phyloP scores from a whole-genome alignment of 495 filamentous ascomycete species.

The Gamarada debralockiae region DNA sequence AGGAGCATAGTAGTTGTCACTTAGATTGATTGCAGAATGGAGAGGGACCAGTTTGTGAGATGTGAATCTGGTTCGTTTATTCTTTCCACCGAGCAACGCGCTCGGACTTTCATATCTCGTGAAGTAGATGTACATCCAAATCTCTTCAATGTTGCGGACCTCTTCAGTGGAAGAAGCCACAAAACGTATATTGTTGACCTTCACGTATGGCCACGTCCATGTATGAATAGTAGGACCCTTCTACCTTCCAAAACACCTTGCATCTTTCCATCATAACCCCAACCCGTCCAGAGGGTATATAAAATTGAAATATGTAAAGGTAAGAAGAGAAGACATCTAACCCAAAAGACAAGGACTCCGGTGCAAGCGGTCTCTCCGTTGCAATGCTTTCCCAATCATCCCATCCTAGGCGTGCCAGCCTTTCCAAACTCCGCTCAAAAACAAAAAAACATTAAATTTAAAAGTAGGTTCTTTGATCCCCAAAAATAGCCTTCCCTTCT shows the following conservation, averaged over 20 bases:
- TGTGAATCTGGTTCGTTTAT: no score
- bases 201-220: background rate
- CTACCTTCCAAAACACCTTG: background rate
- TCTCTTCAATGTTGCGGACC: background rate
- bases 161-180: background rate
- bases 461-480: background rate
- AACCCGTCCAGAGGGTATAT: background rate
- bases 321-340: background rate
- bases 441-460: background rate
- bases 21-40: no score
- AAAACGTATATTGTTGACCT: background rate
- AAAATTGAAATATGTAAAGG: background rate
- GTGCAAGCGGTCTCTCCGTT: background rate
- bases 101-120: background rate
- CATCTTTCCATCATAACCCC: background rate
- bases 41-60: no score
- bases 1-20: no score
- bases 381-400: background rate
- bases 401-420: background rate
- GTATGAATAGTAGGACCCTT: background rate
- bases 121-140: background rate
- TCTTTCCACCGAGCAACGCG: no score
- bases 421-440: background rate
- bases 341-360: background rate
- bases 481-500: background rate